A percentile compares a stretch with the other conserved stretches of the same genome.
phyloP scores from a whole-genome alignment of 441 rosid genomes.

The Populus trichocarpa region DNA sequence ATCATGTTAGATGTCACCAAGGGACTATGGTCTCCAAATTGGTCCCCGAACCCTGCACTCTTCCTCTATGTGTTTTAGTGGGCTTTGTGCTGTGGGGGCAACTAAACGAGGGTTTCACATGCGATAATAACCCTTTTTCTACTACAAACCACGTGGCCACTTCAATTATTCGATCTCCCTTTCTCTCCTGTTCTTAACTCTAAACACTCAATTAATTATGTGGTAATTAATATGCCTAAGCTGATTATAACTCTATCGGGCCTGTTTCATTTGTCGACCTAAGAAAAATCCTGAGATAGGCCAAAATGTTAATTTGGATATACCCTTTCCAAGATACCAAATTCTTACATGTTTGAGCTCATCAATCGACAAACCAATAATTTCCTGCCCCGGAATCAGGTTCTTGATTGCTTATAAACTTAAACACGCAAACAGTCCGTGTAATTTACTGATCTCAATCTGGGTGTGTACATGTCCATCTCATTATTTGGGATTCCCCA shows the following conservation, averaged over 20 bases:
- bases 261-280: neutral
- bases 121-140: constrained; percentile 41
- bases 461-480: constrained; percentile 5
- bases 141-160: constrained; percentile 48
- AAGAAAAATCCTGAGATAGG: neutral
- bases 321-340: neutral
- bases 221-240: neutral
- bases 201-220: neutral
- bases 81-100: constrained; percentile 31
- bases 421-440: constrained; percentile 12
- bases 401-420: constrained; percentile 3
- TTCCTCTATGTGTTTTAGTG: constrained; percentile 6
- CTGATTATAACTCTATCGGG: neutral
- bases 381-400: constrained; percentile 16
- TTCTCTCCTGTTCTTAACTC: neutral
- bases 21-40: constrained; percentile 12
- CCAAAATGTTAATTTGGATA: neutral
- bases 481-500: constrained; percentile 26
- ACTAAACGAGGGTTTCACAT: constrained; percentile 39
- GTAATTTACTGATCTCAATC: neutral
- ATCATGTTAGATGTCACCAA: constrained; percentile 47
- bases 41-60: constrained; percentile 25
- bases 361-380: constrained; percentile 27
- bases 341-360: neutral
- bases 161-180: constrained; percentile 24